Percentiles rank a stretch among this genome's conserved stretches.
Evolutionary conservation across 768 basidiomycete genomes (phyloP).

Genomic region (Leucogyrophana mollusca): DNA sequence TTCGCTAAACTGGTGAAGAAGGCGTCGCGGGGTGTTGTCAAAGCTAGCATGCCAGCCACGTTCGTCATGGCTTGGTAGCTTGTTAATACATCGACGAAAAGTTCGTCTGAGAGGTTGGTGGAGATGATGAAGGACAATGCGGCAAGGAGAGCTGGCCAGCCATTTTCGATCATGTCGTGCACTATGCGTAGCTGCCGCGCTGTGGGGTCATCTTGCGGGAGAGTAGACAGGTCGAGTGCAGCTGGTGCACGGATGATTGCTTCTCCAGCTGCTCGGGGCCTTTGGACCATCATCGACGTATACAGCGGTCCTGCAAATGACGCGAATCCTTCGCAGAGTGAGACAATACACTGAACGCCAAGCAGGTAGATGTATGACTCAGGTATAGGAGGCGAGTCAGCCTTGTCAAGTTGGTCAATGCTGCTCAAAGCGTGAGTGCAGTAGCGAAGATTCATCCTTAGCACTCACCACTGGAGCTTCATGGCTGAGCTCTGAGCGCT

Average conservation of each 20-base stretch:
- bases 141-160: constrained; percentile 92
- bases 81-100: constrained; percentile 84
- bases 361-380: constrained; percentile 94
- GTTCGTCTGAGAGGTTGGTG: constrained; percentile 88
- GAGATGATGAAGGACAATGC: constrained; percentile 86
- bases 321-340: constrained; percentile 84
- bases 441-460: neutral
- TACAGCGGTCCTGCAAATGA: constrained; percentile 75
- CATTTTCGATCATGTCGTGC: constrained; percentile 76
- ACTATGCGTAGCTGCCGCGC: constrained; percentile 62
- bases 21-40: constrained; percentile 87
- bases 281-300: constrained; percentile 64
- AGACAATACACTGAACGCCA: constrained; percentile 82
- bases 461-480: constrained; percentile 85
- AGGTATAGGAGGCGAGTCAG: constrained; percentile 90
- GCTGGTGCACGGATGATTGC: constrained; percentile 69
- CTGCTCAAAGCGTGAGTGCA: constrained; percentile 36
- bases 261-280: constrained; percentile 60
- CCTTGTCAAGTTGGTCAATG: constrained; percentile 98
- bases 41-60: constrained; percentile 84
- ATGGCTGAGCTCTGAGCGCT: constrained; percentile 74
- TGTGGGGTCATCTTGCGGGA: constrained; percentile 52
- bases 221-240: constrained; percentile 59
- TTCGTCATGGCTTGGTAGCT: constrained; percentile 84
- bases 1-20: constrained; percentile 90